Percentiles rank a stretch among this genome's conserved stretches.
Conservation (phyloP, 2,329 filamentous ascomycete species). For the Colletotrichum lentis region DNA sequence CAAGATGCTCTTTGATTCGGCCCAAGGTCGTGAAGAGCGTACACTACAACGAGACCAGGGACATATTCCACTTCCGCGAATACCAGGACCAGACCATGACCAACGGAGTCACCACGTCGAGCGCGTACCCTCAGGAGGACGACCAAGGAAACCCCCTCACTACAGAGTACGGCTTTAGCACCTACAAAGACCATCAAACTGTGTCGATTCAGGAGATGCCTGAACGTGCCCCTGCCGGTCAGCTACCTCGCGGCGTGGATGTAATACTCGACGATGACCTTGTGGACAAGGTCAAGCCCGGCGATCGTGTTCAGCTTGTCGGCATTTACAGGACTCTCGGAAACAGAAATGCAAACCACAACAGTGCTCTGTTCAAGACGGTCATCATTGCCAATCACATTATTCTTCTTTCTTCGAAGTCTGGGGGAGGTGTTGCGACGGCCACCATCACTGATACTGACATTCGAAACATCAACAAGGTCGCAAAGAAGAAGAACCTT, state of each 20-base stretch:
- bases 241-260: slow-evolving; percentile 93
- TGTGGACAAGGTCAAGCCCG: slow-evolving; percentile 93
- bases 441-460: slow-evolving; percentile 94
- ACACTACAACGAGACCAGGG: slow-evolving; percentile 89
- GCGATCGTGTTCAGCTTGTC: slow-evolving; percentile 95
- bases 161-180: slow-evolving; percentile 96
- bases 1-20: slow-evolving; percentile 91
- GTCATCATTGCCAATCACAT: slow-evolving; percentile 94
- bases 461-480: slow-evolving; percentile 98
- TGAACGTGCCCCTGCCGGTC: slow-evolving; percentile 91
- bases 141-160: slow-evolving; percentile 90
- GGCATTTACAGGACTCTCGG: slow-evolving; percentile 94
- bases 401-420: slow-evolving; percentile 93
- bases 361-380: slow-evolving; percentile 94
- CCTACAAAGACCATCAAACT: slow-evolving; percentile 95
- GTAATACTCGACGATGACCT: slow-evolving; percentile 97
- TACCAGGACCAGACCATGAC: slow-evolving; percentile 99
- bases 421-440: slow-evolving; percentile 90
- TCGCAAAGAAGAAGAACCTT: slow-evolving; percentile 91
- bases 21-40: slow-evolving; percentile 99
- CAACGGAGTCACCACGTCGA: slow-evolving; percentile 85
- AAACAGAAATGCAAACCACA: slow-evolving; percentile 89
- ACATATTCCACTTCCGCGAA: slow-evolving; percentile 86
- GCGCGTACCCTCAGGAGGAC: slow-evolving; percentile 93
- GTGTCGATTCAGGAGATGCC: slow-evolving; percentile 99